Evolutionary conservation across 108 stramenopile species (phyloP), one percentile per base, ranked within the genome.

Genomic region (Pseudonitzschia pungens): DNA sequence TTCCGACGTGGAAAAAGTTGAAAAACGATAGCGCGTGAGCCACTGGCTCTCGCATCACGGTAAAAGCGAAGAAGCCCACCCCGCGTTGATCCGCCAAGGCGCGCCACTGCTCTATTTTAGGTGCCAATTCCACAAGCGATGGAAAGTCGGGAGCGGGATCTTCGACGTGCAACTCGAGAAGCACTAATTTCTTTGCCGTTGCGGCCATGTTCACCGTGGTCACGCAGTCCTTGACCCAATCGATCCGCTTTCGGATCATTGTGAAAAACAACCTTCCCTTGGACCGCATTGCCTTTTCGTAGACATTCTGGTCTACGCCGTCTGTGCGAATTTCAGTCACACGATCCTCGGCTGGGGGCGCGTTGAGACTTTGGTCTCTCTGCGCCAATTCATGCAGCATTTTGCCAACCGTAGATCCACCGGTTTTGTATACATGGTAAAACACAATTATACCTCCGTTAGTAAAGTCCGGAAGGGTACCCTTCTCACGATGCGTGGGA

Each of bases 1-100:
- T 33, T 62, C 60, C 60, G 1, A 79, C 69, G 42, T 79, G 78
- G 53, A 79, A 79, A 43, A 74, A 79, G 27, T 66, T 74, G 62
- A 79, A 79, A 59, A 72, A 71, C 43, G 64, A 66, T 0, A 79
- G 40, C 0, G 78, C 48, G 48, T 69, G 72, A 50, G 72, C 51
- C 10, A 79, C 33, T 0, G 78, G 73, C 50, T 73, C 72, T 45
- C 78, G 68, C 0, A 79, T 50, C 18, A 79, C 0, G 2, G 78
- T 72, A 57, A 79, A 79, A 40, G 72, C 68, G 54, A 79, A 79
- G 18, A 70, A 52, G 0, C 65, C 71, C 9, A 79, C 43, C 22
- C 63, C 40, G 40, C 72, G 40, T 7, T 36, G 0, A 0, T 65
- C 36, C 5, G 78, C 78, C n/a, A 33, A 45, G 18, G 48, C 55